These are phyloP conservation scores for Fraxinus anomala DNA, from an alignment of 257 asterid species.

Conservation along the genomic window DNA sequence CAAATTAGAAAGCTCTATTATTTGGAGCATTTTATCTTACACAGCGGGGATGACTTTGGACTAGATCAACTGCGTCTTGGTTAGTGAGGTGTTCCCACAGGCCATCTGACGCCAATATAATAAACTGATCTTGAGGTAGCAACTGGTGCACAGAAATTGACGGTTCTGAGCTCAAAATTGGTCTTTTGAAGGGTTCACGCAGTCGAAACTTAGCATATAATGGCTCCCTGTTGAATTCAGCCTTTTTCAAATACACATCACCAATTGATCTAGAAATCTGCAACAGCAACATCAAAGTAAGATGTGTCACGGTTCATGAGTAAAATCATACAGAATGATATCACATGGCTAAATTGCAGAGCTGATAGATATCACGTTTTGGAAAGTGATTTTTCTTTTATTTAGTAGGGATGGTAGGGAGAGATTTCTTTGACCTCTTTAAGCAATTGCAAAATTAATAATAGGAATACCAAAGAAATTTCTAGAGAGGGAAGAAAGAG, in stretches of 20 bases:
- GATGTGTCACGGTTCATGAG: neutral
- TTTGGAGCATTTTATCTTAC: conserved; percentile 30
- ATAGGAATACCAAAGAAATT: neutral
- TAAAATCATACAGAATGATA: neutral
- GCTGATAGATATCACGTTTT: neutral
- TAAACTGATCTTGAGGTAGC: conserved; percentile 47
- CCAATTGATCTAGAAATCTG: conserved; percentile 61
- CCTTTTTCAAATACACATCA: conserved; percentile 50
- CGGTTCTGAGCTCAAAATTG: conserved; percentile 58
- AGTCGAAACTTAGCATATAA: conserved; percentile 50
- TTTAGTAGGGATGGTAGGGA: neutral
- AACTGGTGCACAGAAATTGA: conserved; percentile 47
- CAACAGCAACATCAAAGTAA: conserved; percentile 3
- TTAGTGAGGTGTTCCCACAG: conserved; percentile 63
- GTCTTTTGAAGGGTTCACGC: conserved; percentile 44
- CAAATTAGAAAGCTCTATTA: neutral
- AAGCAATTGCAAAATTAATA: neutral
- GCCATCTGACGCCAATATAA: conserved; percentile 60
- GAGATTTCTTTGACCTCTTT: neutral
- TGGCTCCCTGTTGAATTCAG: conserved; percentile 62
- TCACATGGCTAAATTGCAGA: neutral
- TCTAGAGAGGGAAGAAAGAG: neutral
- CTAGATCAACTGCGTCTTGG: conserved; percentile 60
- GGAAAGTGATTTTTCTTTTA: neutral
- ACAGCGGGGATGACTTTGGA: conserved; percentile 51